Evolutionary conservation across 768 basidiomycete genomes (phyloP).

Genomic region (Boletus rufocinnamomeus): DNA sequence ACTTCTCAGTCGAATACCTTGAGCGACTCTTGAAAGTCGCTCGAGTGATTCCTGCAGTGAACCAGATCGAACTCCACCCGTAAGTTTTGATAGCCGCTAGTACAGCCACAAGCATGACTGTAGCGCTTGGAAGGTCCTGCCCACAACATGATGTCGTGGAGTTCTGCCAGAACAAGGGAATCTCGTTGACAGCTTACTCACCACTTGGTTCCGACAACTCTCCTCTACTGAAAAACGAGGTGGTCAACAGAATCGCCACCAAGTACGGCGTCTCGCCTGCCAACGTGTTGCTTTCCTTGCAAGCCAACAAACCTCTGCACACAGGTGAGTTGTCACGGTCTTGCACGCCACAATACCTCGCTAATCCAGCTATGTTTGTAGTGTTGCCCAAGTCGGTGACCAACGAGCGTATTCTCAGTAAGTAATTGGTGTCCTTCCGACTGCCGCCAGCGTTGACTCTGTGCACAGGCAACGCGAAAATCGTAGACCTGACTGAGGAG

Average conservation of each 20-base stretch:
- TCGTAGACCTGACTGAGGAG: constrained; percentile 61
- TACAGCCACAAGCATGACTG: not conserved
- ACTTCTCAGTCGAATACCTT: constrained; percentile 67
- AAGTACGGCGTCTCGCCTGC: constrained; percentile 60
- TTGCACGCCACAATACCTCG: constrained; percentile 4
- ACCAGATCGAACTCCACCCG: constrained; percentile 81
- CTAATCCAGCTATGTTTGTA: constrained; percentile 19
- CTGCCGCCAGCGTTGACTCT: not conserved
- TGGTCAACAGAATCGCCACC: constrained; percentile 61
- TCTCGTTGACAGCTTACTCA: constrained; percentile 75
- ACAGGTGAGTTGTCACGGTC: constrained; percentile 43
- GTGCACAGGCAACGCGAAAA: constrained; percentile 52
- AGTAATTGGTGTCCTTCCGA: constrained; percentile 16
- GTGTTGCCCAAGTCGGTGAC: constrained; percentile 83
- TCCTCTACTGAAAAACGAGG: constrained; percentile 61
- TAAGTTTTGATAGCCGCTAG: constrained; percentile 34
- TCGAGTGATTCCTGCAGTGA: constrained; percentile 66
- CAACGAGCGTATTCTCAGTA: constrained; percentile 58
- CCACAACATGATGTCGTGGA: constrained; percentile 66
- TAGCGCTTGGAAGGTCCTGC: constrained; percentile 47
- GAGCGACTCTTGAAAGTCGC: constrained; percentile 59
- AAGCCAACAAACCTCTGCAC: constrained; percentile 65
- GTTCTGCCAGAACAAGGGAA: constrained; percentile 63
- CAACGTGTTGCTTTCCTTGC: constrained; percentile 71
- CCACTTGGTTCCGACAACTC: constrained; percentile 74